Conservation (phyloP, 176 grass and related monocot species). For the Triticum aestivum region IWGSC_CS_RefSeq_v2.1 NC_057812.1:96529282-96529781, state of each 20-base stretch:
- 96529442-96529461: too few species aligned
- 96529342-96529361: background rate
- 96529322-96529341: background rate
- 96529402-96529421: background rate
- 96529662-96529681: background rate
- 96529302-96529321: too few species aligned
- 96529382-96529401: background rate
- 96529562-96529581: too few species aligned
- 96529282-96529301: background rate
- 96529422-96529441: background rate
- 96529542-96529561: background rate
- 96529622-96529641: background rate
- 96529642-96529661: background rate
- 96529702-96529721: background rate
- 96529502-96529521: background rate
- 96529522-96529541: background rate
- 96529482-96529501: background rate
- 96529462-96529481: background rate
- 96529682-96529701: background rate
- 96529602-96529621: too few species aligned
- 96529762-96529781: background rate
- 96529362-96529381: background rate
- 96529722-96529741: background rate
- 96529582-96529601: too few species aligned
- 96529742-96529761: background rate